Evolutionary conservation across 2,329 filamentous ascomycete species (phyloP).

Genomic region (Penicillium expansum): DNA sequence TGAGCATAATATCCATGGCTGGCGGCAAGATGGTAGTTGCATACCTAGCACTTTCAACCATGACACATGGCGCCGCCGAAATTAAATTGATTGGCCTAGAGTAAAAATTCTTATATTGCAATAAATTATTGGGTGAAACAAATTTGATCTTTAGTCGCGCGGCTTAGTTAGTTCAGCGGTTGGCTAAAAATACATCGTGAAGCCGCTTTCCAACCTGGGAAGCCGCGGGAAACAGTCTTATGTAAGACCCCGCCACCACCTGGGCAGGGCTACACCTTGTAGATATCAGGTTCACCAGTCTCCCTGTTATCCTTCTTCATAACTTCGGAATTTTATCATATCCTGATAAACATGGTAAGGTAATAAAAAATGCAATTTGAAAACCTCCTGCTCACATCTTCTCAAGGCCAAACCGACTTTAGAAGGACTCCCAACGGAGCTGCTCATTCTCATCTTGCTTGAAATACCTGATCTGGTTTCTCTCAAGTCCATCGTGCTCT

Average conservation of each 20-base stretch:
- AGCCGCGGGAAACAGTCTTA: neutral
- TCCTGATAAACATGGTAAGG: neutral
- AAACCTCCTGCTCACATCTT: neutral
- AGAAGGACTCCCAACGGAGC: slow-evolving; percentile 17
- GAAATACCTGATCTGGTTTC: slow-evolving; percentile 9
- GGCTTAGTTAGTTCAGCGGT: neutral
- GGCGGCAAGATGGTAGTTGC: too few relatives aligned
- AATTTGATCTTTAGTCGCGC: neutral
- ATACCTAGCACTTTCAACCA: too few relatives aligned
- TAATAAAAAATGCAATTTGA: too few relatives aligned
- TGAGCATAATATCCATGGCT: too few relatives aligned
- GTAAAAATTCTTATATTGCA: too few relatives aligned
- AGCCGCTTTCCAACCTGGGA: neutral
- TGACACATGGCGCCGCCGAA: too few relatives aligned
- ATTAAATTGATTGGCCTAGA: too few relatives aligned
- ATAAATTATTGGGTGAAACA: neutral
- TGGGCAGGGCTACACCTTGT: too few relatives aligned
- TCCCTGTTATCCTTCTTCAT: neutral
- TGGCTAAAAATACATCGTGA: neutral
- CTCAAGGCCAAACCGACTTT: slow-evolving; percentile 1
- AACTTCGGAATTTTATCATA: too few relatives aligned
- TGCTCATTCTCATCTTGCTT: slow-evolving; percentile 17
- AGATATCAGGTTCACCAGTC: neutral
- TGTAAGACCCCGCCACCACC: neutral
- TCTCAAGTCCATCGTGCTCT: slow-evolving; percentile 15